Evolutionary conservation across 352 stramenopile species (phyloP), one percentile per base, ranked within the genome.

Genomic region (Globisporangium spinosum): DNA sequence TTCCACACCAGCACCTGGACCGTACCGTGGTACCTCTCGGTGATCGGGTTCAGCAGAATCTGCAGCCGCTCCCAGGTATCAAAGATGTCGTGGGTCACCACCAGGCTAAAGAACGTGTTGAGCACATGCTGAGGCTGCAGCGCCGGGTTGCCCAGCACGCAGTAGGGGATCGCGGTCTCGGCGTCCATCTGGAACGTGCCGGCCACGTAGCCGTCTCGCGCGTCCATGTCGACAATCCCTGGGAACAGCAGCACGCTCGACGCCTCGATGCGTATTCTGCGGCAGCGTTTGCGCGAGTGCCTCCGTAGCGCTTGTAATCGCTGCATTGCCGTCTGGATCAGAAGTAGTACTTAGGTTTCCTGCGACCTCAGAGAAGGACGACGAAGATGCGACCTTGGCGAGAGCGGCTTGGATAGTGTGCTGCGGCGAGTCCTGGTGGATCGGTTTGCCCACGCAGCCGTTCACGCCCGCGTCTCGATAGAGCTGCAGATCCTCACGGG

Each of bases 1-100:
- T 99, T 99, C 93, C 96, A 99, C 20, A 99, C 64, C 23, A 99
- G 74, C 23, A 97, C 86, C 71, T 97, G 86, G 6, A 89, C 70
- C 9, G 78, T 74, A 20, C 94, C 95, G 34, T 82, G 72, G 80
- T 98, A 98, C 23, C 89, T 80, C 27, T 82, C 68, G 22, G 98
- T 71, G 62, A 99, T 81, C 22, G 91, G 88, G 53, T 90, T 81
- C 9, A 99, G 80, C 51, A 98, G 79, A 77, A 99, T 98, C 71
- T 98, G 93, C 71, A 98, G 76, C 6, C 89, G 77, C 71, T 98
- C 95, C 78, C 87, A 97, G 45, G 91, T 98, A 64, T 98, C 96
- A 66, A 98, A 99, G 23, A 98, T 77, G 58, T 99, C 95, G 68
- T 98, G 94, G 38, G 97, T 92, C 7, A 99, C 79, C 32, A 99